Base-by-base conservation (phyloP, 108 stramenopile species). In the Fragilaria crotonensis region DNA sequence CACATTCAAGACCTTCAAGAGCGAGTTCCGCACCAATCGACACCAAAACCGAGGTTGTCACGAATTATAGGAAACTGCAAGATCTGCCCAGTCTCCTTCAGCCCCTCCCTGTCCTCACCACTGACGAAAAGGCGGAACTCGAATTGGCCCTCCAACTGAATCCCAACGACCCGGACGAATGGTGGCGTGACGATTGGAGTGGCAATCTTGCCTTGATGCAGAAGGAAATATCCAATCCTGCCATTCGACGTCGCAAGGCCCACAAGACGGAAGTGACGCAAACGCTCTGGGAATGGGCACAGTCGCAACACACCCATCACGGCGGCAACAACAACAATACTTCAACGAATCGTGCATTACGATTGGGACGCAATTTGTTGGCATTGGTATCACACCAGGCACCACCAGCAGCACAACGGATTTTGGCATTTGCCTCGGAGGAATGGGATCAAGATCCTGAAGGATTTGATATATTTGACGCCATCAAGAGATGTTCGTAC, bases 101-200 rank as follows among this genome's bases (percentile, higher is more conserved):
- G 9, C 48, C 48, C 21, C 54, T 54, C 25, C 30, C 29, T 29
- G 7, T 11, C 4, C 30, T 54, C 25, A 18, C 26, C 7, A 9
- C 26, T 2, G 54, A 45, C 0, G 71, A 72, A 51, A 36, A 25
- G 25, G 64, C 53, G 30, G 63, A 75, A 20, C 59, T 75, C 9
- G 73, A 75, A 44, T 26, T 27, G 5, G 64, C 55, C 36, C 54
- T 75, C 1, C 54, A 75, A 4, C 59, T 75, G 9, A n/a, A 49
- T 2, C 1, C 33, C 5, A 20, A 25, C 5, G 55, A 57, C 25
- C 52, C 66, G 18, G 79, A 82, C 21, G 73, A 73, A 19, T 59
- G 67, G 44, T 92, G 90, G 90, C 55, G 71, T 33, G 71, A 77
- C 17, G 87, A 92, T 66, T 92, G 87, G 87, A 72, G 69, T 48